phyloP scores from a whole-genome alignment of 2,329 filamentous ascomycete species.

The Blastomyces emzantsi region DNA sequence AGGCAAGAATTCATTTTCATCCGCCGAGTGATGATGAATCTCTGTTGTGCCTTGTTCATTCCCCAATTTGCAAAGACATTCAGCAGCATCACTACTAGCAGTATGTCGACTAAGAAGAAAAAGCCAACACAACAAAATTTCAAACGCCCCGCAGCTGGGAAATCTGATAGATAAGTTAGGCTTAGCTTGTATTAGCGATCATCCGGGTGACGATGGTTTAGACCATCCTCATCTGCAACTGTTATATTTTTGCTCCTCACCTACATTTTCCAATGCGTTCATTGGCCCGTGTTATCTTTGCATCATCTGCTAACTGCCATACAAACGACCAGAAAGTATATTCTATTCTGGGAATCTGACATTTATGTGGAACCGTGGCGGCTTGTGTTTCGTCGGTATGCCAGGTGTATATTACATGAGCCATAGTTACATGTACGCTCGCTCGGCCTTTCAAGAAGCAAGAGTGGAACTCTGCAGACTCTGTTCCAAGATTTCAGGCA shows the following conservation, averaged over 20 bases:
- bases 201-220: background rate
- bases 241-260: background rate
- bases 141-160: background rate
- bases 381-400: background rate
- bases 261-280: background rate
- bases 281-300: background rate
- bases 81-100: background rate
- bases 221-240: background rate
- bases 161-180: background rate
- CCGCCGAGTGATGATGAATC: background rate
- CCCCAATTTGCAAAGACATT: background rate
- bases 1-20: background rate
- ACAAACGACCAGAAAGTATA: background rate
- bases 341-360: background rate
- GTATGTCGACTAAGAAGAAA: slow-evolving; percentile 2
- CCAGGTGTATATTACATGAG: background rate
- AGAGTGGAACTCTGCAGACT: background rate
- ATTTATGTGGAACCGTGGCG: background rate
- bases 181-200: background rate
- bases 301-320: background rate
- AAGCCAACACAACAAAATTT: background rate
- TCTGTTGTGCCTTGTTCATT: background rate
- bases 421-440: background rate
- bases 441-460: background rate
- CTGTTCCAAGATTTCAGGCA: slow-evolving; percentile 2